Evolutionary conservation across 805 yeast species (phyloP), one percentile per base, ranked within the genome.

Genomic region (Hemisphaericaspora nanyangensis): DNA sequence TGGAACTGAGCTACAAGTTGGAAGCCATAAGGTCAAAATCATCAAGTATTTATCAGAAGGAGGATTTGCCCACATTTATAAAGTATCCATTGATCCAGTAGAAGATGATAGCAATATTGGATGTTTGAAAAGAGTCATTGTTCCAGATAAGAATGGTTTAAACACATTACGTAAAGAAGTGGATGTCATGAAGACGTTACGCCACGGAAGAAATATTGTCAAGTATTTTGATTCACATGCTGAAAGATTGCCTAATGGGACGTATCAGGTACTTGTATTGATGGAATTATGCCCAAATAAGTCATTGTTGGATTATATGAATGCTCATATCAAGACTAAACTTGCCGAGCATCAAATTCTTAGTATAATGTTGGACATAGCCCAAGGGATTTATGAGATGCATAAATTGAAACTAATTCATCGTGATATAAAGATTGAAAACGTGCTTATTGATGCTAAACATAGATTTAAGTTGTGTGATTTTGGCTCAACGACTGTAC

Each of bases 241-340:
- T 1, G 79, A 82, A 31, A 66, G 86, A 39, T 53, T 76, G 22
- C 66, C 63, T 3, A 57, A 68, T 35, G 68, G 75, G 2, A 54
- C 72, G 1, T 93, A 87, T 58, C 98, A 91, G 62, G 97, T 93
- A 7, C 69, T 91, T 39, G 78, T 91, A 31, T 69, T 91, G 47
- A 93, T 91, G 98, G 99, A 91, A 60, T 76, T 82, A 51, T 91
- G 99, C 58, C 82, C 95, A 8, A 85, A 85, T 57, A 77, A 84
- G 46, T 87, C 95, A 13, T 74, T 95, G 34, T 71, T 91, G 44
- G 96, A 93, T 56, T 90, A 75, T 55, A 90, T 91, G 98, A 93
- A 91, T 61, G 74, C 82, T 15, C 74, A 90, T 38, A 74, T 91
- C 40, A 79, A 85, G 46, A 82, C 87, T 10, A 91, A 90, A 56